Base-by-base conservation (phyloP, 805 yeast species). In the Wickerhamomyces ciferrii region DNA sequence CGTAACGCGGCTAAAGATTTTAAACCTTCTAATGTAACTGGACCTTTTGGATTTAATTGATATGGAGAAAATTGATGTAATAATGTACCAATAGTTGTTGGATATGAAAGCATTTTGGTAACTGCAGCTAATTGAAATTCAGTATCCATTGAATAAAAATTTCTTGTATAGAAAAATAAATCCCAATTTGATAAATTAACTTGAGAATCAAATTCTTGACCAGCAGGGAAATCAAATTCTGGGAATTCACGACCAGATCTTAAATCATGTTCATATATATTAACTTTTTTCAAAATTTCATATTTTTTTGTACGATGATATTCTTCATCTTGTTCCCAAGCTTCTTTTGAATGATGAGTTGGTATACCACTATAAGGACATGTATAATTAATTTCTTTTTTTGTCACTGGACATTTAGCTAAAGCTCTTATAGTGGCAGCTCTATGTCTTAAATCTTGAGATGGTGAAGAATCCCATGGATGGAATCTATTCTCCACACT, bases 361-460 rank as follows among this genome's bases (percentile, higher is more conserved):
- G 99, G 99, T 43, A 94, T 90, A 2, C 99, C 99, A 5, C 96
- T 87, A 47, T 78, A 70, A 2, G 99, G 99, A 69, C 98, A 94
- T 2, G 91, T 87, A 64, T 75, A 94, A 53, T 84, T 75, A 48
- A 94, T 87, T 41, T 85, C 84, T 52, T 82, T 77, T 18, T 81
- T 74, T 0, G 97, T 91, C 13, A 91, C 94, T 0, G 97, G 98
- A 65, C 98, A 92, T 59, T 79, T 78, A 11, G 96, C 97, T 50
- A 83, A 75, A 5, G 96, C 84, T 61, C 91, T 78, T 51, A 92
- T 94, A 48, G 83, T 80, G 19, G 96, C 97, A 1, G 98, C 97
- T 50, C 97, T 76, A 54, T 88, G 85, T 53, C 98, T 78, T 48
- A 92, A 72, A 54, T 88, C 97, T 45, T 85, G 86, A 23, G 83